phyloP scores from a whole-genome alignment of 208 protist genomes.

The Novymonas esmeraldas region DNA sequence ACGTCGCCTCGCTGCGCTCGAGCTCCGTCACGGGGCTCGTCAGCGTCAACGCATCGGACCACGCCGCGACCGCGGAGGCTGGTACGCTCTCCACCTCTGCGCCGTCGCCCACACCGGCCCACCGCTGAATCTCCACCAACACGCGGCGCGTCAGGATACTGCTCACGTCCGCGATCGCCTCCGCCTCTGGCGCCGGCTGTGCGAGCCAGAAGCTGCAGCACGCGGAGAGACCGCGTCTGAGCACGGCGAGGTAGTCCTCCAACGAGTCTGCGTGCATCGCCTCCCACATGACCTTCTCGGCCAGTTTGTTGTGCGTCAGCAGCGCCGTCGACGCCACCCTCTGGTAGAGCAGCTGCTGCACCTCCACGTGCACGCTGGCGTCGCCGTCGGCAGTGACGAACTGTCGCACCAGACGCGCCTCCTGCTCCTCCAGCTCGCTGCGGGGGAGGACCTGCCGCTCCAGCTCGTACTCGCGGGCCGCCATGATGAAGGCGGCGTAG shows the following conservation, averaged over 20 bases:
- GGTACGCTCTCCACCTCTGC: slow-evolving; percentile 1
- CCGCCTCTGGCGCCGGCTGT: slow-evolving; percentile 45
- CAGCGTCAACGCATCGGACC: neutral
- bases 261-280: slow-evolving; percentile 69
- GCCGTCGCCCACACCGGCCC: neutral
- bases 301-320: slow-evolving; percentile 65
- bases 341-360: slow-evolving; percentile 67
- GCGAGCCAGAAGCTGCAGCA: slow-evolving; percentile 69
- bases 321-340: slow-evolving; percentile 37
- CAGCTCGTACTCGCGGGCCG: slow-evolving; percentile 55
- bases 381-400: slow-evolving; percentile 59
- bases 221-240: slow-evolving; percentile 47
- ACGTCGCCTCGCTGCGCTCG: slow-evolving; percentile 57
- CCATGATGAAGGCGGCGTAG: slow-evolving; percentile 69
- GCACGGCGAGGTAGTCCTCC: slow-evolving; percentile 44
- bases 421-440: slow-evolving; percentile 61
- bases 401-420: slow-evolving; percentile 60
- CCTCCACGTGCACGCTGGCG: slow-evolving; percentile 38
- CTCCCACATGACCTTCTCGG: slow-evolving; percentile 79
- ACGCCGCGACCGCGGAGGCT: neutral
- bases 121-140: slow-evolving; percentile 28
- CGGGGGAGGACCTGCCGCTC: slow-evolving; percentile 38
- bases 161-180: slow-evolving; percentile 73
- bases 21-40: slow-evolving; percentile 26
- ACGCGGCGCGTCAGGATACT: slow-evolving; percentile 62